phyloP scores from a whole-genome alignment of 805 yeast genomes.

The Barnettozyma salicaria region DNA sequence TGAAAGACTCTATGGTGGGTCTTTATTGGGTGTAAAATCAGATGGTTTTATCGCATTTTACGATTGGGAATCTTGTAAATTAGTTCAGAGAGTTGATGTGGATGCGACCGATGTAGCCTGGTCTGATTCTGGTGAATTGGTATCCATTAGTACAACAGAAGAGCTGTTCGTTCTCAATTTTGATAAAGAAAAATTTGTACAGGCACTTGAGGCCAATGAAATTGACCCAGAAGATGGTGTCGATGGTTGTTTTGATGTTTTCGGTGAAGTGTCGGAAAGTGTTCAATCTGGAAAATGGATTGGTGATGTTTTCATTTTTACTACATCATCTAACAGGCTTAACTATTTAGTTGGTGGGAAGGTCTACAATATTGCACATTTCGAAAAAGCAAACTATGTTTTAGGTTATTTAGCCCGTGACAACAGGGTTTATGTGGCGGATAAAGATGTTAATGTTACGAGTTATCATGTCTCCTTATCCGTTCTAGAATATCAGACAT shows the following conservation, averaged over 20 bases:
- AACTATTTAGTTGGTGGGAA: constrained; percentile 95
- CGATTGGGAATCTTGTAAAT: constrained; percentile 85
- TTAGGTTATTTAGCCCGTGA: constrained; percentile 89
- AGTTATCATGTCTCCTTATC: constrained; percentile 78
- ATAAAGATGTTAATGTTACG: constrained; percentile 78
- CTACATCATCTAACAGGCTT: constrained; percentile 80
- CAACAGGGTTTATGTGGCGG: constrained; percentile 83
- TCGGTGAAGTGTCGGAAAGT: constrained; percentile 74
- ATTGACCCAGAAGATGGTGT: constrained; percentile 81
- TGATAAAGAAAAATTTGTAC: constrained; percentile 59
- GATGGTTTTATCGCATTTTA: constrained; percentile 82
- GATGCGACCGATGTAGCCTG: constrained; percentile 77
- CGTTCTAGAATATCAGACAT: constrained; percentile 92
- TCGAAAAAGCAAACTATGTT: constrained; percentile 79
- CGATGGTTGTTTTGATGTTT: constrained; percentile 78
- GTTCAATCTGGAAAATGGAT: constrained; percentile 91
- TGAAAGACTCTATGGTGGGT: constrained; percentile 81
- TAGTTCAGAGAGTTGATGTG: constrained; percentile 87
- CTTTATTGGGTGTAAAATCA: constrained; percentile 78
- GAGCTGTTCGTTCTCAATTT: constrained; percentile 74
- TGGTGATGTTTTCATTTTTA: constrained; percentile 93
- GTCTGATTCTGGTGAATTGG: constrained; percentile 90
- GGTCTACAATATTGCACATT: constrained; percentile 86
- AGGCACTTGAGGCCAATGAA: constrained; percentile 51
- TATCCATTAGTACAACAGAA: constrained; percentile 65